phyloP scores from a whole-genome alignment of 176 grass and related monocot genomes.

The Hsuehochloa calcarea region DNA sequence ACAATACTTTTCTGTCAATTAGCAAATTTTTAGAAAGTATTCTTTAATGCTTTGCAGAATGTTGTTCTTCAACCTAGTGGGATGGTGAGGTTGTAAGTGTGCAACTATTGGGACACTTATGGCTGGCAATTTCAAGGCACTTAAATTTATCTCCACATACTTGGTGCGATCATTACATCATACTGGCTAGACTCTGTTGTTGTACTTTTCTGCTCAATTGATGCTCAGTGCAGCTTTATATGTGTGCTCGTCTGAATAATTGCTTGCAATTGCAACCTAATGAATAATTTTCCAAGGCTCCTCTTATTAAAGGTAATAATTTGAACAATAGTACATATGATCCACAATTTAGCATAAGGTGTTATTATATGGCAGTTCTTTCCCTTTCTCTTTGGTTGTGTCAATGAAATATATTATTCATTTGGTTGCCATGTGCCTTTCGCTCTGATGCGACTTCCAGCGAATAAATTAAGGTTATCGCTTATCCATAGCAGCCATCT shows the following conservation, averaged over 20 bases:
- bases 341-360: background rate
- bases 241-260: conserved; percentile 11
- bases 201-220: background rate
- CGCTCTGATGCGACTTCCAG: background rate
- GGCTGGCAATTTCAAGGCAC: conserved; percentile 5
- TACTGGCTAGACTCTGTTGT: background rate
- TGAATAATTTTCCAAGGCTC: background rate
- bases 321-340: background rate
- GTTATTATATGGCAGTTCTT: background rate
- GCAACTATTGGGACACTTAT: background rate
- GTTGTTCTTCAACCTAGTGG: conserved; percentile 42
- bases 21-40: background rate
- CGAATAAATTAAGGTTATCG: background rate
- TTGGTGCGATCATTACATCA: background rate
- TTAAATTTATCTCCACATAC: background rate
- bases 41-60: conserved; percentile 37
- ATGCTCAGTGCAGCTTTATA: background rate
- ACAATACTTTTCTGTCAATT: background rate
- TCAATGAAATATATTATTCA: background rate
- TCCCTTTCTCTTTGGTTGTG: background rate
- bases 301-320: background rate
- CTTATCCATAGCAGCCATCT: background rate
- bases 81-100: conserved; percentile 16
- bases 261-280: background rate
- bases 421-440: background rate